phyloP scores from a whole-genome alignment of 2,329 filamentous ascomycete genomes.

The Xylaria sp. region DNA sequence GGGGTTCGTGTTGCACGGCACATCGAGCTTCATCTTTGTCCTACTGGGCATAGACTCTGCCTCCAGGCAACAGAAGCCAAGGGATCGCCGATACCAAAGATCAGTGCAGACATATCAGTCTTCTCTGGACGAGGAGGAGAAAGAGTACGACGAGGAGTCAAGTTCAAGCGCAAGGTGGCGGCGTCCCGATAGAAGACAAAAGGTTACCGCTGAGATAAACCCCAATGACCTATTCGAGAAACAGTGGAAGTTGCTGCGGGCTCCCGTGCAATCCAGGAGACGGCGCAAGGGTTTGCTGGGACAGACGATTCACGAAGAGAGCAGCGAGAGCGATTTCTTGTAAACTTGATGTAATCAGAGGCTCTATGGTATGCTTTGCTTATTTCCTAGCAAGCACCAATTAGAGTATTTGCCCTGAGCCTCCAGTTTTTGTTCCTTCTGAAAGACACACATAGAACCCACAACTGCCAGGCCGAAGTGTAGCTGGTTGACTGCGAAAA shows the following conservation, averaged over 20 bases:
- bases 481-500: conserved; percentile 15
- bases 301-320: conserved; percentile 78
- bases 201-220: conserved; percentile 6
- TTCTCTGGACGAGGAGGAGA: conserved; percentile 24
- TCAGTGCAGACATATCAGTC: conserved; percentile 4
- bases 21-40: conserved; percentile 47
- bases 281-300: conserved; percentile 64
- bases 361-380: conserved; percentile 9
- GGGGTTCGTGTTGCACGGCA: conserved; percentile 45
- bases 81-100: conserved; percentile 13
- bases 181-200: conserved; percentile 7
- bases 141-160: conserved; percentile 31
- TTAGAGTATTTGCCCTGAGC: conserved; percentile 2
- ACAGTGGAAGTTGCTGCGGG: conserved; percentile 45
- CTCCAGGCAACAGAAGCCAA: conserved; percentile 33
- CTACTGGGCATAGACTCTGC: conserved; percentile 44
- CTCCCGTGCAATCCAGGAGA: conserved; percentile 52
- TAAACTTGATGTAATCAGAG: conserved; percentile 28
- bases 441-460: conserved; percentile 2
- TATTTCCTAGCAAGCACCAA: conserved; percentile 6
- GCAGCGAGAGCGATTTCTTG: conserved; percentile 65
- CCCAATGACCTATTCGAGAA: conserved; percentile 41
- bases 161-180: conserved; percentile 22
- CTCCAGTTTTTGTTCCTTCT: conserved; percentile 1
- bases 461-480: conserved; percentile 10